phyloP scores from a whole-genome alignment of 1,284 basidiomycete genomes.

The Ganoderma meredithae region DNA sequence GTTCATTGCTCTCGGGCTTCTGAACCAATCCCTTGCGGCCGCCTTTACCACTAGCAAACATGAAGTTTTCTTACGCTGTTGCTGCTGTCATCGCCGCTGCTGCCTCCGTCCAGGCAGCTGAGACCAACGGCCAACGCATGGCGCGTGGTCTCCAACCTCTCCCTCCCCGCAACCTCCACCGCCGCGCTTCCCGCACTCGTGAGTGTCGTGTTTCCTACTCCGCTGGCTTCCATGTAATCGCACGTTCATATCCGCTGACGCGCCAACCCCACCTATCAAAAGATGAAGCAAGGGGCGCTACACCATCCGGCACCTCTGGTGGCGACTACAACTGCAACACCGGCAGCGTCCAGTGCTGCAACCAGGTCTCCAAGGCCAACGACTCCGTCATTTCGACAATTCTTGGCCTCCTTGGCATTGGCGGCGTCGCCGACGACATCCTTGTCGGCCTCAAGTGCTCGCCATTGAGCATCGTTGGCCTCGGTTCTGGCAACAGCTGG shows the following conservation, averaged over 20 bases:
- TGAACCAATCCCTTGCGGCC: conserved; percentile 24
- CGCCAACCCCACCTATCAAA: not conserved
- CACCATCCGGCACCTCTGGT: conserved; percentile 23
- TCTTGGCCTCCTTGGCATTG: conserved; percentile 28
- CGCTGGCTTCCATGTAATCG: not conserved
- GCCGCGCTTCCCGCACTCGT: conserved; percentile 25
- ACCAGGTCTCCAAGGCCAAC: conserved; percentile 24
- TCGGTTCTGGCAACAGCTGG: conserved; percentile 23
- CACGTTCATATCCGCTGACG: conserved; percentile 10
- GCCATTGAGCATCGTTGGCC: conserved; percentile 27
- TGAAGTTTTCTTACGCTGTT: conserved; percentile 56
- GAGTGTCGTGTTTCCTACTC: conserved; percentile 12
- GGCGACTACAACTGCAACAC: conserved; percentile 30
- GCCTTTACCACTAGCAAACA: conserved; percentile 34
- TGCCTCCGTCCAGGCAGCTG: conserved; percentile 53
- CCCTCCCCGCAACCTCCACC: conserved; percentile 26
- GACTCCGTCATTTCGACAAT: conserved; percentile 22
- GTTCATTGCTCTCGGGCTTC: conserved; percentile 24
- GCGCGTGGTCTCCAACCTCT: conserved; percentile 31
- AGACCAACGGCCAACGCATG: conserved; percentile 58
- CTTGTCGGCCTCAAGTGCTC: conserved; percentile 31
- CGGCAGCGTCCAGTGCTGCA: conserved; percentile 32
- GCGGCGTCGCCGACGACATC: conserved; percentile 15
- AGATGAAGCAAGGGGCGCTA: conserved; percentile 26
- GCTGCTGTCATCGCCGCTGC: conserved; percentile 48